These are phyloP conservation scores for Monosporozyma solicola DNA, from an alignment of 805 yeast species.

Conservation along the genomic window DNA sequence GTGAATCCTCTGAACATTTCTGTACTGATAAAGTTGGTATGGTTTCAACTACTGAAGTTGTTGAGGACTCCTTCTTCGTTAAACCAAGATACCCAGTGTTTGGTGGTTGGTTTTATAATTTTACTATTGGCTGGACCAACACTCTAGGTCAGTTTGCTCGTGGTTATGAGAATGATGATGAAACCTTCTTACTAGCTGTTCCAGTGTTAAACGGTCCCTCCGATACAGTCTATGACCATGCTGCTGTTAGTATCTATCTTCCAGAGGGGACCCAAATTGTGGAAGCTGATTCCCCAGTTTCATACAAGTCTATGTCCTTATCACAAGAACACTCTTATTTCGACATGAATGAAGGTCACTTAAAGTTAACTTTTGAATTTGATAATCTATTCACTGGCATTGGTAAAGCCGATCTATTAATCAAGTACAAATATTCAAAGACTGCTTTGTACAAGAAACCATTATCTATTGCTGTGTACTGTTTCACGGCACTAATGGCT, in stretches of 20 bases:
- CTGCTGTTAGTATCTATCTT: conserved; percentile 53
- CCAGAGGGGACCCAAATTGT: conserved; percentile 77
- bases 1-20: conserved; percentile 54
- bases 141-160: conserved; percentile 46
- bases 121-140: conserved; percentile 90
- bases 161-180: conserved; percentile 31
- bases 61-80: conserved; percentile 40
- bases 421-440: conserved; percentile 54
- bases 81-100: conserved; percentile 89
- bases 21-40: conserved; percentile 87
- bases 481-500: conserved; percentile 51
- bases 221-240: conserved; percentile 59
- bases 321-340: conserved; percentile 46
- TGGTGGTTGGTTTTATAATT: conserved; percentile 94
- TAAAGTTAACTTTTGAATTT: conserved; percentile 54
- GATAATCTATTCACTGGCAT: conserved; percentile 62
- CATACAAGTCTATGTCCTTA: conserved; percentile 16
- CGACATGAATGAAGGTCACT: conserved; percentile 71
- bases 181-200: conserved; percentile 49
- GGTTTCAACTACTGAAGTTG: conserved; percentile 55
- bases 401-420: conserved; percentile 43
- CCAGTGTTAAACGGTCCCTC: conserved; percentile 67
- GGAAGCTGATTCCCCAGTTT: conserved; percentile 49
- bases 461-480: conserved; percentile 48
- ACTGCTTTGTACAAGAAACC: conserved; percentile 56